Base-by-base conservation (phyloP, 2,329 filamentous ascomycete genomes). In the Alternaria triticina region DNA sequence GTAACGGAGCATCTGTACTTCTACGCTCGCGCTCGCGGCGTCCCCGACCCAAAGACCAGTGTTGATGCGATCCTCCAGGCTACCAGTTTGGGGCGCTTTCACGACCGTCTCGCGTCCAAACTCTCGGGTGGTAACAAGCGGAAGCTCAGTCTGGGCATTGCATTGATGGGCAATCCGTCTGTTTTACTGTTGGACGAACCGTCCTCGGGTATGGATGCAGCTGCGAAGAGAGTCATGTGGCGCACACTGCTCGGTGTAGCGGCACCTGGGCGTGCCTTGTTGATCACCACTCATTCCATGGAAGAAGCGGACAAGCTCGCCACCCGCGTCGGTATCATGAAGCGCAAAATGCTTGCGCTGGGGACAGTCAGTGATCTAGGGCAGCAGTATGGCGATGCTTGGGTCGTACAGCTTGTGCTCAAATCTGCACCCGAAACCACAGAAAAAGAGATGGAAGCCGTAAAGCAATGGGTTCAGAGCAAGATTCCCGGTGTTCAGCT, bases 211-310 rank as follows among this genome's bases (percentile, higher is more conserved):
- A 91, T 97, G 83, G 95, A 98, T 72, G 94, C 94, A 0, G 93
- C 93, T 0, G 91, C 93, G 0, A 97, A 97, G 79, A 88, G 95
- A 45, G 87, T 96, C 68, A 97, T 98, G 92, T 97, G 95, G 95
- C 88, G 88, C 60, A 97, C 94, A 0, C 84, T 97, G 1, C 87
- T 88, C 4, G 86, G 89, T 1, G 89, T 94, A 4, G 89, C 91
- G 0, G 87, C 74, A 9, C 76, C 89, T 0, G 93, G 93, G 0
- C 87, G 94, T n/a, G 92, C 90, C 0, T 88, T 97, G 15, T 84
- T 98, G 2, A 86, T 98, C 17, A 97, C 95, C 0, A 97, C 95
- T 0, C 95, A 98, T 79, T 92, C 89, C 52, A 97, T 97, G 94
- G 94, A 97, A 78, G 95, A 97, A 81, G 95, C 94, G 0, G 93